Base-by-base conservation (phyloP, 768 basidiomycete species). In the Cyclocybe cylindracea region DNA sequence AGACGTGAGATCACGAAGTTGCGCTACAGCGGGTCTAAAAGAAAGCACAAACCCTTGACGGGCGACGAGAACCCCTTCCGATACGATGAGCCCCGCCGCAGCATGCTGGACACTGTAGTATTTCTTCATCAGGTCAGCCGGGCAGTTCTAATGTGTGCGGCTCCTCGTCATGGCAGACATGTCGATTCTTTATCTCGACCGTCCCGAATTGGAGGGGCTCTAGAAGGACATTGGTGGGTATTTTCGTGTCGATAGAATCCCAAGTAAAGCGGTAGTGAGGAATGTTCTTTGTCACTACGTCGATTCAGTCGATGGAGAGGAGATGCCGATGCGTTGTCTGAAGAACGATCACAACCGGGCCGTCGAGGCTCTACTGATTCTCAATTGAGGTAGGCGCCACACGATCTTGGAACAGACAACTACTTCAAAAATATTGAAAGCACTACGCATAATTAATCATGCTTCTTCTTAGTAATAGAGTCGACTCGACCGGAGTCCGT, bases 91-190 rank as follows among this genome's bases (percentile, higher is more conserved):
- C 0, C 73, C 74, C 5, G 70, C 69, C 7, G 65, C 70, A 4
- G 69, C 72, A 19, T 74, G 67, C 50, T 75, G 73, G 11, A 59
- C 54, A 49, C 16, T 16, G 16, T 75, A 76, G 53, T 75, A 72
- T 46, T 73, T 67, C 10, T 61, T 51, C 55, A 68, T 73, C 37
- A 69, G 32, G 7, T 66, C 57, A 41, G 61, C 75, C 7, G 75
- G 72, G 31, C 72, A 57, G 34, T 61, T 65, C 10, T 58, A 62
- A 16, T 59, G 62, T 7, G 72, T 61, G 13, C 75, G 66, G 54
- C 67, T 71, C 29, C 75, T 64, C 4, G 72, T 72, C 55, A 77
- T 48, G 2, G 72, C 67, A 35, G 69, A 62, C 66, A 75, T 70
- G 46, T 66, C 72, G 60, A 56, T 77, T 76, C 29, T 60, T 58